Evolutionary conservation across 805 yeast genomes (phyloP).

Genomic region (Ogataea allantospora): DNA sequence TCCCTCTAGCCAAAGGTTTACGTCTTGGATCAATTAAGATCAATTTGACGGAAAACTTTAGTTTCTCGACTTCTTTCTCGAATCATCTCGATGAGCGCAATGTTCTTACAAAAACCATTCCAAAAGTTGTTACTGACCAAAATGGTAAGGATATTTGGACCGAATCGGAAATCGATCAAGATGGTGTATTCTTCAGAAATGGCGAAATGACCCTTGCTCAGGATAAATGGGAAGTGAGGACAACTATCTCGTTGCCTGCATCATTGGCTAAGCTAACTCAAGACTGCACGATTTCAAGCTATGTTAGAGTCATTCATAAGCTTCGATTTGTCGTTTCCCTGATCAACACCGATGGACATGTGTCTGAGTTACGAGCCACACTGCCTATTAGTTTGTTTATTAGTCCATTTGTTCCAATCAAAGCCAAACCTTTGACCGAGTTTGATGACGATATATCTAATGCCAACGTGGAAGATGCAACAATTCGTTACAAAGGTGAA

Average conservation of each 20-base stretch:
- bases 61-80: conserved; percentile 55
- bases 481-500: conserved; percentile 28
- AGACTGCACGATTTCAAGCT: conserved; percentile 71
- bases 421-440: conserved; percentile 40
- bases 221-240: conserved; percentile 74
- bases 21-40: conserved; percentile 71
- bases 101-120: conserved; percentile 47
- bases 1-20: conserved; percentile 81
- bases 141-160: conserved; percentile 45
- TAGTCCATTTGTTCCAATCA: conserved; percentile 75
- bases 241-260: conserved; percentile 64
- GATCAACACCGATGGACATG: conserved; percentile 87
- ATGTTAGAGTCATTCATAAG: conserved; percentile 85
- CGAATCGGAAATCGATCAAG: conserved; percentile 33
- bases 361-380: conserved; percentile 87
- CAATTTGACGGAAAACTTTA: conserved; percentile 62
- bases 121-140: conserved; percentile 37
- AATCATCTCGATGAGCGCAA: conserved; percentile 63
- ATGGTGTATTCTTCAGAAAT: conserved; percentile 38
- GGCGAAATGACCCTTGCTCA: conserved; percentile 34
- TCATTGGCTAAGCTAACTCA: conserved; percentile 77
- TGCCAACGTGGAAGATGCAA: conserved; percentile 28
- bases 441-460: conserved; percentile 24
- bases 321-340: conserved; percentile 77
- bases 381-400: conserved; percentile 59